Conservation (phyloP, 2,329 filamentous ascomycete species). For the Davidsoniella australis region DNA sequence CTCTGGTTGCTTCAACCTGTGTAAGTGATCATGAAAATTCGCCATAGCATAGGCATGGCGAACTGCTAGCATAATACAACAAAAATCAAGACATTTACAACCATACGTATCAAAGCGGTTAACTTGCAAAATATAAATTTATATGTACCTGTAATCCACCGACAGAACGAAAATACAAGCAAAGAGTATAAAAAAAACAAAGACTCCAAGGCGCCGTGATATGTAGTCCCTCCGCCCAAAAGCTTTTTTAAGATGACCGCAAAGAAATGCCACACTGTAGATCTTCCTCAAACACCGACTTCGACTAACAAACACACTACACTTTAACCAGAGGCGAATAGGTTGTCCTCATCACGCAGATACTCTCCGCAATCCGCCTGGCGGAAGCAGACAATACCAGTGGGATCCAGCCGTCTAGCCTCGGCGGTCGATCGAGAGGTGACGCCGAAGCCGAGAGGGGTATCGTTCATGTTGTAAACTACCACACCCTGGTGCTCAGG, state of each 20-base stretch:
- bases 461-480: conserved; percentile 83
- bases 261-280: conserved; percentile 10
- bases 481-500: conserved; percentile 87
- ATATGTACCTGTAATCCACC: conserved; percentile 7
- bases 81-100: too few relatives aligned
- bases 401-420: conserved; percentile 71
- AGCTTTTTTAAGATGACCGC: conserved; percentile 10
- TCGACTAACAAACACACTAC: neutral
- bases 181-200: conserved; percentile 9
- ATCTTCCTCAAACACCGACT: neutral
- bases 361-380: conserved; percentile 94
- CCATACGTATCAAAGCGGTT: too few relatives aligned
- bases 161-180: conserved; percentile 5
- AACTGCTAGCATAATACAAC: neutral
- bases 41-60: too few relatives aligned
- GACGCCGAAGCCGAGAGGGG: conserved; percentile 81
- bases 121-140: too few relatives aligned
- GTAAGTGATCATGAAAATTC: too few relatives aligned
- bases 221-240: conserved; percentile 9
- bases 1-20: neutral
- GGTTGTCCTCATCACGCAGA: conserved; percentile 60
- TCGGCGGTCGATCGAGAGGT: conserved; percentile 78
- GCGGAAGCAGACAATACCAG: conserved; percentile 72
- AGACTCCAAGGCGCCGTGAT: conserved; percentile 11
- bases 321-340: conserved; percentile 37